Conservation (phyloP, 306 rosid species). For the cucumber (Cucumis sativus) region DNA sequence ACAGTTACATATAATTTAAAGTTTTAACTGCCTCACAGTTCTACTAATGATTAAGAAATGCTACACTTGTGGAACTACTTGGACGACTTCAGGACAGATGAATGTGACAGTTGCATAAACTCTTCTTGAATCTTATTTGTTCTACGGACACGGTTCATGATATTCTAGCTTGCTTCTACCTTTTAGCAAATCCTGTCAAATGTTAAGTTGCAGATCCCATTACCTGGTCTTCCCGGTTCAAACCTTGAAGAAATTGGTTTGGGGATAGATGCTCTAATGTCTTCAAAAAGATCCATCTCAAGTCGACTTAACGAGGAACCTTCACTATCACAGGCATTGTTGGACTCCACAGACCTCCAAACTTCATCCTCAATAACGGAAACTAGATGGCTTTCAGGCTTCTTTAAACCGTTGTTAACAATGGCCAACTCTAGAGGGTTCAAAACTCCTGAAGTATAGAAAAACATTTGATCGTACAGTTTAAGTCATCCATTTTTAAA, state of each 20-base stretch:
- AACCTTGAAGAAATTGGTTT: slow-evolving; percentile 13
- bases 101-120: no score
- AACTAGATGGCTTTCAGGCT: slow-evolving; percentile 14
- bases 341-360: slow-evolving; percentile 31
- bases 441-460: slow-evolving; percentile 33
- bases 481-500: not conserved
- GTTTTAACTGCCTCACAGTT: not conserved
- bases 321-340: slow-evolving; percentile 15
- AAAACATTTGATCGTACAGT: not conserved
- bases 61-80: not conserved
- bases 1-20: not conserved
- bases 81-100: not conserved
- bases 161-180: not conserved
- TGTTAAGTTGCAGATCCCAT: not conserved
- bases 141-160: no score
- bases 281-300: slow-evolving; percentile 43
- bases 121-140: no score
- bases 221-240: slow-evolving; percentile 15
- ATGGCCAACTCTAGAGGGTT: slow-evolving; percentile 41
- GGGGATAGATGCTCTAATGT: slow-evolving; percentile 13
- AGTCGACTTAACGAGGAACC: slow-evolving; percentile 34
- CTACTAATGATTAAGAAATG: not conserved
- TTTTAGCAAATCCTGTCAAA: not conserved
- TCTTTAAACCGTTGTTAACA: slow-evolving; percentile 35
- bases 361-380: slow-evolving; percentile 24